phyloP scores from a whole-genome alignment of 148 eudicot genomes.

The Dysphania ambrosioides region DNA sequence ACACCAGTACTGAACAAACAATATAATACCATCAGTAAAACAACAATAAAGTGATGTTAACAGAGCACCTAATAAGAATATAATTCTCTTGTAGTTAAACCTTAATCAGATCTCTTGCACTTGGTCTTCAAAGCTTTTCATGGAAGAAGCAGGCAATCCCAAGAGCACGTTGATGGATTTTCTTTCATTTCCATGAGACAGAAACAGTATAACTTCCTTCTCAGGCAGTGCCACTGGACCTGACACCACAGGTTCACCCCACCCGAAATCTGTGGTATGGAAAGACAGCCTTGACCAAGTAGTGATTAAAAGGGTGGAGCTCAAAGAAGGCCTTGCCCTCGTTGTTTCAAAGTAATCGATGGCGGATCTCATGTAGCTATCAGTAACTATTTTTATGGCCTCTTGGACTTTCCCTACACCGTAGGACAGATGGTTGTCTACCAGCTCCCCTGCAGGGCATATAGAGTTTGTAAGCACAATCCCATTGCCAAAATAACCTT shows the following conservation, averaged over 20 bases:
- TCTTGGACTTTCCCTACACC: conserved; percentile 44
- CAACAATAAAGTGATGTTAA: not conserved
- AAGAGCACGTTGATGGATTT: conserved; percentile 44
- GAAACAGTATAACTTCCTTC: conserved; percentile 38
- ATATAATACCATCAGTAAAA: not conserved
- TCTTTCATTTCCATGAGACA: conserved; percentile 40
- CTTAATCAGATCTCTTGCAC: conserved; percentile 23
- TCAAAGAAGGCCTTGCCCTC: conserved; percentile 45
- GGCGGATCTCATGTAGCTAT: conserved; percentile 48
- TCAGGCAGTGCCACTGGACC: conserved; percentile 45
- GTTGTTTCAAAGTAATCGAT: conserved; percentile 49
- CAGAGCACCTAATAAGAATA: not conserved
- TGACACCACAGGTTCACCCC: conserved; percentile 48
- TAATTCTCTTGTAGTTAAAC: not conserved
- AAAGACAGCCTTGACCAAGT: conserved; percentile 55
- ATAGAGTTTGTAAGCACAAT: conserved; percentile 43
- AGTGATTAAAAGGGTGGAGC: conserved; percentile 43
- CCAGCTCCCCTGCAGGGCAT: conserved; percentile 39
- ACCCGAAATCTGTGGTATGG: conserved; percentile 52
- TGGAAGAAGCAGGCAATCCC: conserved; percentile 47
- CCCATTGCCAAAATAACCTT: conserved; percentile 53
- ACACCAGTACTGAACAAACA: not conserved
- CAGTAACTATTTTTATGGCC: conserved; percentile 39
- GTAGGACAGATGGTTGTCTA: conserved; percentile 33
- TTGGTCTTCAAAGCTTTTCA: conserved; percentile 37